These are phyloP conservation scores for Pseudognaphalium luteoalbum DNA, from an alignment of 129 eudicot species.

Conservation along the genomic window DNA sequence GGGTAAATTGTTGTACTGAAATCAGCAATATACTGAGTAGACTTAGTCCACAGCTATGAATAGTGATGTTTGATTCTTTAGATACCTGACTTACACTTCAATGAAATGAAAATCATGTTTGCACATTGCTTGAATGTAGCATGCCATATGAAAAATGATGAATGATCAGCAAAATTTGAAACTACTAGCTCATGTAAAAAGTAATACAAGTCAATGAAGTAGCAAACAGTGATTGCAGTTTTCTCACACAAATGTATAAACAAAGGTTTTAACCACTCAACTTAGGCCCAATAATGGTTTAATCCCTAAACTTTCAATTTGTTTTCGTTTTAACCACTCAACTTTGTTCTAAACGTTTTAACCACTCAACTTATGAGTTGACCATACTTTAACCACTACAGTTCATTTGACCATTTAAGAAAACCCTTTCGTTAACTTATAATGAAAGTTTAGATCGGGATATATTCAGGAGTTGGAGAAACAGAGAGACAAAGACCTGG, in stretches of 20 bases:
- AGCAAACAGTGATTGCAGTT: not conserved
- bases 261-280: too few species aligned
- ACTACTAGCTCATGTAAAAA: conserved; percentile 1
- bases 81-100: not conserved
- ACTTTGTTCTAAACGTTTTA: too few species aligned
- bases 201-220: not conserved
- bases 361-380: too few species aligned
- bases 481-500: not conserved
- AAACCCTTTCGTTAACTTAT: too few species aligned
- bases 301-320: too few species aligned
- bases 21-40: not conserved
- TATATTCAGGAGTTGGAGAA: not conserved
- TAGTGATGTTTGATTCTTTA: not conserved
- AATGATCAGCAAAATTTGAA: not conserved
- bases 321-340: too few species aligned
- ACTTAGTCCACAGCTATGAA: not conserved
- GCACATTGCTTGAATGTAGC: not conserved
- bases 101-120: not conserved
- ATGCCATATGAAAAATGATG: not conserved
- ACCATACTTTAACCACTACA: too few species aligned
- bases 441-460: too few species aligned
- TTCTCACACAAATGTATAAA: conserved; percentile 3
- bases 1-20: not conserved
- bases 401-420: too few species aligned
- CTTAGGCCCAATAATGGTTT: too few species aligned